phyloP scores from a whole-genome alignment of 805 yeast species.

The Candida sithepensis region DNA sequence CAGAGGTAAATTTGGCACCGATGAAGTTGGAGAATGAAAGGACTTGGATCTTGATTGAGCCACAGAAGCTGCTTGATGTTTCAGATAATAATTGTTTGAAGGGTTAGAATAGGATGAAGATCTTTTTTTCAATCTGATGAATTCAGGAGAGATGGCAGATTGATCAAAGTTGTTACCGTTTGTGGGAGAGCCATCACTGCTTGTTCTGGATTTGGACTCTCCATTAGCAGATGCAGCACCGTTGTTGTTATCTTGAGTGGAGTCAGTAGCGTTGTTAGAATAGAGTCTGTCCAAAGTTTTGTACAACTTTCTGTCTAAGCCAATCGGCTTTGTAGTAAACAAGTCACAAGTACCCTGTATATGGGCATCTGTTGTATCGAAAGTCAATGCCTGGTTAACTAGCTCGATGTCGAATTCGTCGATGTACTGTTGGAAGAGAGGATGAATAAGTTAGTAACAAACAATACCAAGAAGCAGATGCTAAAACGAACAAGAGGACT shows the following conservation, averaged over 20 bases:
- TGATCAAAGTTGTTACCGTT: slow-evolving; percentile 3
- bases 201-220: slow-evolving; percentile 13
- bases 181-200: slow-evolving; percentile 18
- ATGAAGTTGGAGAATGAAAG: slow-evolving; percentile 24
- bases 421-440: slow-evolving; percentile 53
- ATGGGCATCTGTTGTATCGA: slow-evolving; percentile 70
- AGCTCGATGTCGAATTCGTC: slow-evolving; percentile 92
- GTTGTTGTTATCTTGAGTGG: slow-evolving; percentile 1
- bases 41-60: slow-evolving; percentile 27
- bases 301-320: slow-evolving; percentile 83
- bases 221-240: too few relatives aligned
- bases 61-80: slow-evolving; percentile 9
- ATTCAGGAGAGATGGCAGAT: slow-evolving; percentile 26
- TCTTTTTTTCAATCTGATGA: slow-evolving; percentile 29
- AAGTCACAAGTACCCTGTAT: slow-evolving; percentile 89
- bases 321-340: slow-evolving; percentile 90
- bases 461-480: too few relatives aligned
- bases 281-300: slow-evolving; percentile 75
- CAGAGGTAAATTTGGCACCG: slow-evolving; percentile 25
- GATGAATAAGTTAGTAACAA: not conserved
- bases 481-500: too few relatives aligned
- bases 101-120: slow-evolving; percentile 32
- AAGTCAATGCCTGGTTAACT: slow-evolving; percentile 80
- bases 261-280: slow-evolving; percentile 8
- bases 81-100: slow-evolving; percentile 5